Evolutionary conservation across 2,329 filamentous ascomycete species (phyloP).

Genomic region (Cucurbitaria berberidis): DNA sequence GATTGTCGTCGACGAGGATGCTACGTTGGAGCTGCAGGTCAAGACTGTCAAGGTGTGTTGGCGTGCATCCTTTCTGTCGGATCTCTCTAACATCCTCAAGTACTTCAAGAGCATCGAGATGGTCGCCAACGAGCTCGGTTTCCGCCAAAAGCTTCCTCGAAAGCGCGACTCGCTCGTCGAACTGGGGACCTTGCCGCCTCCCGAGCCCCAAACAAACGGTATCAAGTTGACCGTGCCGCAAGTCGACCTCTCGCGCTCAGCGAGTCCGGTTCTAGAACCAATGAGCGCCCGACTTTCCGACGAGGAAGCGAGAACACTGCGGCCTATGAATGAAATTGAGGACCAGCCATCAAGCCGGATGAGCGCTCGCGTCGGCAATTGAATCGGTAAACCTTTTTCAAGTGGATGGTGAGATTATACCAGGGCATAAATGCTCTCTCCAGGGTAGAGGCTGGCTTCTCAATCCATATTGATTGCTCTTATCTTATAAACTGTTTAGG

Average conservation of each 20-base stretch:
- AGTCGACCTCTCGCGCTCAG: conserved; percentile 38
- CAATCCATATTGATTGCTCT: not conserved
- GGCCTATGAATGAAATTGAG: conserved; percentile 32
- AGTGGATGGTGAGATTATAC: not conserved
- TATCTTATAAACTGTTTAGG: not conserved
- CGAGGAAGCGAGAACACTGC: conserved; percentile 23
- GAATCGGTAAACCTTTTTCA: not conserved
- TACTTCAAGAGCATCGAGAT: conserved; percentile 60
- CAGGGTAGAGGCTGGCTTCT: not conserved
- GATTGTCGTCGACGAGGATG: conserved; percentile 82
- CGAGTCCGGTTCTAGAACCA: conserved; percentile 42
- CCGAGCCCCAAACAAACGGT: conserved; percentile 26
- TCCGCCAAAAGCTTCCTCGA: conserved; percentile 52
- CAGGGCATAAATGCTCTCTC: not conserved
- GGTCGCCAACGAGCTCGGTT: conserved; percentile 53
- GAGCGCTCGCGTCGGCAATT: conserved; percentile 38
- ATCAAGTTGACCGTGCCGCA: conserved; percentile 39
- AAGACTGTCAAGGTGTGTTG: conserved; percentile 50
- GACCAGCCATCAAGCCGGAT: conserved; percentile 41
- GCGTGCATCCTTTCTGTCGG: not conserved
- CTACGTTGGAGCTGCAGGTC: conserved; percentile 56
- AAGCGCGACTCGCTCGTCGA: conserved; percentile 46
- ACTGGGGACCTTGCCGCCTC: conserved; percentile 27
- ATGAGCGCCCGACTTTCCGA: conserved; percentile 44
- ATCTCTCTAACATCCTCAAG: conserved; percentile 23